Conservation (phyloP, 169 alveolate species). For the Plasmodium yoelii region DNA sequence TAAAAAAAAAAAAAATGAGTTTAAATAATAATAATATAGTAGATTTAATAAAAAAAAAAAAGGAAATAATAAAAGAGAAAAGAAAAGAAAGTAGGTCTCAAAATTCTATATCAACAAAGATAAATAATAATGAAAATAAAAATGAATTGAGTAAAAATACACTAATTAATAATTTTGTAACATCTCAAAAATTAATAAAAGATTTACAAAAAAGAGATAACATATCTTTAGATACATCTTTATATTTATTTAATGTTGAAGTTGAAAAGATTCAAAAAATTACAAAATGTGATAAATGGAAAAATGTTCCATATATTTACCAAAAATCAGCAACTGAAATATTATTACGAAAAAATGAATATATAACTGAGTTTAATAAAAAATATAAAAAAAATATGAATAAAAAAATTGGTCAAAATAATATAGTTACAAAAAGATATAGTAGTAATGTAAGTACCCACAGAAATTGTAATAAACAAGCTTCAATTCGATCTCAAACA, state of each 20-base stretch:
- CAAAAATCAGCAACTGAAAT: constrained; percentile 50
- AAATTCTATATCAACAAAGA: background rate
- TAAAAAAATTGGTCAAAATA: background rate
- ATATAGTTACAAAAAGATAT: background rate
- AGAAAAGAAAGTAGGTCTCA: constrained; percentile 14
- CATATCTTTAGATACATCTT: constrained; percentile 12
- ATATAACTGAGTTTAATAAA: constrained; percentile 18
- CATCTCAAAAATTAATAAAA: constrained; percentile 27
- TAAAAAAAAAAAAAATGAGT: background rate
- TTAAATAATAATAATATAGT: constrained; percentile 38
- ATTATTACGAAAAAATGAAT: constrained; percentile 12
- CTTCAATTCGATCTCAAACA: no score
- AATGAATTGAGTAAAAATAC: constrained; percentile 1
- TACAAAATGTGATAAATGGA: constrained; percentile 22
- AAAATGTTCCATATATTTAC: constrained; percentile 35
- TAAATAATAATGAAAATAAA: background rate
- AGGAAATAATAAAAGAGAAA: constrained; percentile 29
- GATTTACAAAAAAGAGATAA: constrained; percentile 31
- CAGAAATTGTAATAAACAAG: no score
- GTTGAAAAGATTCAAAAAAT: constrained; percentile 27
- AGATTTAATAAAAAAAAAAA: constrained; percentile 23
- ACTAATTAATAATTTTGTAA: constrained; percentile 28
- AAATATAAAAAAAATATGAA: background rate
- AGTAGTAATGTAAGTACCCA: no score
- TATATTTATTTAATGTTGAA: constrained; percentile 20